Base-by-base conservation (phyloP, 1,284 basidiomycete species). In the Pseudozyma sp. region DNA sequence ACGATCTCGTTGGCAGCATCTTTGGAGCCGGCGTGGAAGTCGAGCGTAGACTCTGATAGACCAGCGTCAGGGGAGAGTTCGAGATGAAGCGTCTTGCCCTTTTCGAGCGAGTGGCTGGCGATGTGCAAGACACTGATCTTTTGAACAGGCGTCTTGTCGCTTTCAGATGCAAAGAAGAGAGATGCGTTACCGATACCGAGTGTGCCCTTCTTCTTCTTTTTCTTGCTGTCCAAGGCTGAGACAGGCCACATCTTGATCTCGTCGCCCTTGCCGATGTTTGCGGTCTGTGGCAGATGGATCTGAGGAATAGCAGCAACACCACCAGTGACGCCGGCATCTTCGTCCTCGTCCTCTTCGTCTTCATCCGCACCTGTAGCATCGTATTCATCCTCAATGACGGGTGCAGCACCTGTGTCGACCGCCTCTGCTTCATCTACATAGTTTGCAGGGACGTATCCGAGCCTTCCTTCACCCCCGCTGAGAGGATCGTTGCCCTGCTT, bases 191-290 rank as follows among this genome's bases (percentile, higher is more conserved):
- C 83, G 56, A 85, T 77, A 36, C 83, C 83, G 43, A 85, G 76
- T 2, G 83, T 85, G 40, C 83, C 83, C 62, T 83, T 83, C 50
- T 78, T 79, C 52, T 81, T 80, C 57, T 82, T 82, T 60, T 83
- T 83, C 52, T 82, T 81, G 60, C 61, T 59, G 56, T 85, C 83
- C 21, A 84, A 52, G 11, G 76, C 78, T 16, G 80, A 79, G 14
- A 84, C 83, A 47, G 80, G 65, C 83, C 83, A 85, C 83, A 85
- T 85, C 44, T 80, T 77, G 70, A 84, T 85, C 42, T 80, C 80
- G 53, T 85, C 83, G 38, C 70, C 65, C 63, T 79, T 83, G 65
- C 74, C 73, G 25, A 63, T 49, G 11, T 66, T 42, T 6, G 72
- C 61, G 4, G 66, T 70, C 14, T 76, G 50, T 11, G 76, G 70